These are phyloP conservation scores for Lactifluus subvellereus DNA, from an alignment of 768 basidiomycete species.

Conservation along the genomic window DNA sequence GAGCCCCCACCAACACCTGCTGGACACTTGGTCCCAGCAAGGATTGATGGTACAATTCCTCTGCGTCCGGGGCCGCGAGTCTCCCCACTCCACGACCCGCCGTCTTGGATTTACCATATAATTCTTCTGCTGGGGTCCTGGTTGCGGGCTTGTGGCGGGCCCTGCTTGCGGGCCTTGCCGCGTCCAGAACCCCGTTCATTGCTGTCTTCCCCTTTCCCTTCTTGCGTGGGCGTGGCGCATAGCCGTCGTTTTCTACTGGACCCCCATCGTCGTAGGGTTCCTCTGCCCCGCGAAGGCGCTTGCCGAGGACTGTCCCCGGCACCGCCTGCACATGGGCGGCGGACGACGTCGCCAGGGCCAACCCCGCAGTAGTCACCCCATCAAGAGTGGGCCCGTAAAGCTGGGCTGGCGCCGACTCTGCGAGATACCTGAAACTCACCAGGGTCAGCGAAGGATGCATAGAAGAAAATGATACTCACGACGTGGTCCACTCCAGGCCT, in stretches of 20 bases:
- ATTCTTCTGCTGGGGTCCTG: not conserved
- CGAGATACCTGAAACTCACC: too few species aligned
- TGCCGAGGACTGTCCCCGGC: too few species aligned
- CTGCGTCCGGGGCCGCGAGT: not conserved
- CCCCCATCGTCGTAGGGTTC: too few species aligned
- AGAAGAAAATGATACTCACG: not conserved
- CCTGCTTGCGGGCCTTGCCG: not conserved
- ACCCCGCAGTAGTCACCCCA: too few species aligned
- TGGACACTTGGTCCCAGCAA: conserved; percentile 1
- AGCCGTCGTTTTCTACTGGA: not conserved
- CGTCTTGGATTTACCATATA: not conserved
- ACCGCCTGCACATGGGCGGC: too few species aligned
- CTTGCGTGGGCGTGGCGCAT: not conserved
- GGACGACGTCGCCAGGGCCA: too few species aligned
- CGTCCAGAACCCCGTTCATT: not conserved
- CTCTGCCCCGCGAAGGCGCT: too few species aligned
- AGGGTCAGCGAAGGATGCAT: not conserved
- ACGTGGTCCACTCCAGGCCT: too few species aligned
- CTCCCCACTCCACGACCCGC: conserved; percentile 1
- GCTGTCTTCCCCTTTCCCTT: not conserved
- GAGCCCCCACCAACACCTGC: not conserved
- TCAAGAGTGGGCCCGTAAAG: too few species aligned
- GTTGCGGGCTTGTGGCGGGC: not conserved
- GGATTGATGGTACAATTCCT: not conserved
- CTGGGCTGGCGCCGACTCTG: too few species aligned